Evolutionary conservation across 208 protist species (phyloP).

Genomic region (Phytomonas sp.): DNA sequence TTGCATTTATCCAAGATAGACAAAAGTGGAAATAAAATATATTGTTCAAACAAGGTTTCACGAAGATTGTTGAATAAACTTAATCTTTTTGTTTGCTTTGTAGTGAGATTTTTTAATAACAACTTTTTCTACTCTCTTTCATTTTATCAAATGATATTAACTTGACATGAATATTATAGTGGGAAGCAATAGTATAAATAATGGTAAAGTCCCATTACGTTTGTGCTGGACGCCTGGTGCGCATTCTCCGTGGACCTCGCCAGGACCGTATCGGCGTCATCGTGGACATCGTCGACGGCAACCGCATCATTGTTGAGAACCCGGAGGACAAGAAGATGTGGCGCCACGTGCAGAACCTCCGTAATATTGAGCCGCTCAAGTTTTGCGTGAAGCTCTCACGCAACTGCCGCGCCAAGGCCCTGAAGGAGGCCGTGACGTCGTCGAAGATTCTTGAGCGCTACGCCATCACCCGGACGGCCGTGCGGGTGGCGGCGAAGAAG

Average conservation of each 20-base stretch:
- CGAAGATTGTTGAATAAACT: background rate
- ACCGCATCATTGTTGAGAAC: conserved; percentile 88
- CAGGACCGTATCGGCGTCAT: conserved; percentile 64
- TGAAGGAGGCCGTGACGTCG: conserved; percentile 61
- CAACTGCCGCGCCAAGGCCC: conserved; percentile 66
- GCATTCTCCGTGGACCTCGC: conserved; percentile 48
- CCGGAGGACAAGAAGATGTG: conserved; percentile 84
- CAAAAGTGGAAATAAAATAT: background rate
- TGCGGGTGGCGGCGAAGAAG: conserved; percentile 73
- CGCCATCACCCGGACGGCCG: conserved; percentile 70
- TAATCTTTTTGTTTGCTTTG: background rate
- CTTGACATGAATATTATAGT: background rate
- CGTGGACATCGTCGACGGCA: conserved; percentile 86
- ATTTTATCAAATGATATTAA: conserved; percentile 6
- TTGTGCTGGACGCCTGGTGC: conserved; percentile 40
- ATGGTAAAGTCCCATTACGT: conserved; percentile 68
- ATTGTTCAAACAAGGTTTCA: background rate
- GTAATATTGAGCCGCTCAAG: conserved; percentile 83
- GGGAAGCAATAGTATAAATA: conserved; percentile 15
- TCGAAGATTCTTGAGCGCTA: conserved; percentile 83
- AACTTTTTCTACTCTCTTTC: conserved; percentile 3
- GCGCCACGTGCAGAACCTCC: conserved; percentile 85
- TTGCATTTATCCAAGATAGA: background rate
- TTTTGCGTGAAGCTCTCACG: conserved; percentile 46
- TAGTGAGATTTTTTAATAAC: background rate